phyloP scores from a whole-genome alignment of 352 stramenopile species.

The Pythium volutum region DNA sequence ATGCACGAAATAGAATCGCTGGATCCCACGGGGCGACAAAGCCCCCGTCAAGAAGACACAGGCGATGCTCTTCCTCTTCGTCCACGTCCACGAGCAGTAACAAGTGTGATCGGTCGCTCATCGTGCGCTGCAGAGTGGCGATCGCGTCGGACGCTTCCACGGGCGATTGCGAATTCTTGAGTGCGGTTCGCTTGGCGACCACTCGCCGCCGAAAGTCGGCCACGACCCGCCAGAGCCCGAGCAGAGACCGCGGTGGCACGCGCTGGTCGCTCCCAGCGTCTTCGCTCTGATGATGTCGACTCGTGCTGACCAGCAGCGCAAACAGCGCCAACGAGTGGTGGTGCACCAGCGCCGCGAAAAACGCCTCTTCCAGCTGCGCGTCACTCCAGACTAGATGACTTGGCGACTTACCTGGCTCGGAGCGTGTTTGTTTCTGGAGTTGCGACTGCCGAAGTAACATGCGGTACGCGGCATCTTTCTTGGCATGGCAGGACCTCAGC shows the following conservation, averaged over 20 bases:
- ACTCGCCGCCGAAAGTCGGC: conserved; percentile 39
- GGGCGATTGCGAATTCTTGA: conserved; percentile 16
- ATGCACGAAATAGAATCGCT: conserved; percentile 10
- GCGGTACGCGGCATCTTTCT: conserved; percentile 56
- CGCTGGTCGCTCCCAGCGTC: background rate
- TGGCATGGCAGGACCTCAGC: conserved; percentile 47
- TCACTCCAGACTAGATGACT: background rate
- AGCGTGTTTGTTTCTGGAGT: conserved; percentile 5
- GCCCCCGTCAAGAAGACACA: conserved; percentile 24
- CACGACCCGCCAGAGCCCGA: conserved; percentile 45
- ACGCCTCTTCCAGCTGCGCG: conserved; percentile 39
- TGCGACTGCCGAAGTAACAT: conserved; percentile 57
- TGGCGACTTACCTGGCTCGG: background rate
- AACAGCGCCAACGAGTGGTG: conserved; percentile 34
- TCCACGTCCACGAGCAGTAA: conserved; percentile 17
- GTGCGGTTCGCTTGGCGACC: conserved; percentile 19
- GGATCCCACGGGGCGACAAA: conserved; percentile 26
- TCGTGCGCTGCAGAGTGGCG: background rate
- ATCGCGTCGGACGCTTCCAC: background rate
- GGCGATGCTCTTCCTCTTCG: conserved; percentile 24
- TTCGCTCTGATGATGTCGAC: background rate
- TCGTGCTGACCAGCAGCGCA: conserved; percentile 33
- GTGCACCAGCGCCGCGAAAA: conserved; percentile 60
- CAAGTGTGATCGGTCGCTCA: conserved; percentile 17
- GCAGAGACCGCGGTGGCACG: conserved; percentile 23